Percentiles rank a stretch among this genome's conserved stretches.
Conservation (phyloP, 2,329 filamentous ascomycete species). For the Cladophialophora exuberans region DNA sequence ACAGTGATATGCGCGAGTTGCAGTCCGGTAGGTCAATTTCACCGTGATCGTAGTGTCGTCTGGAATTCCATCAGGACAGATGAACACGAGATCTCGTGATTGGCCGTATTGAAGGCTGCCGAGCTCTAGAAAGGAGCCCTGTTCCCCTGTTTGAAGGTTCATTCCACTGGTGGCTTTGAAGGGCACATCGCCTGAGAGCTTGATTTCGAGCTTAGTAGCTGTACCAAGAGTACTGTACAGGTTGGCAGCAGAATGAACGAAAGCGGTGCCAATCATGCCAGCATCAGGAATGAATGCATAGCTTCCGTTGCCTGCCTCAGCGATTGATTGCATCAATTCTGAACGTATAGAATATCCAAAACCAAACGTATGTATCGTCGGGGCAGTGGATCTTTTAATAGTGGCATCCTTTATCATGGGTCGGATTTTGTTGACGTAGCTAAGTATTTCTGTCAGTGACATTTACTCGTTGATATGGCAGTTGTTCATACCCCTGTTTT, state of each 20-base stretch:
- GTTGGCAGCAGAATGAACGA: constrained; percentile 65
- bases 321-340: constrained; percentile 62
- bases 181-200: neutral
- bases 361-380: constrained; percentile 54
- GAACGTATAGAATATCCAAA: constrained; percentile 57
- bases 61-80: constrained; percentile 17
- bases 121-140: constrained; percentile 26
- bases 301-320: constrained; percentile 60
- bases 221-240: constrained; percentile 62
- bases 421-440: constrained; percentile 57
- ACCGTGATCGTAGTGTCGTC: constrained; percentile 36
- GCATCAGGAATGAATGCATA: constrained; percentile 66
- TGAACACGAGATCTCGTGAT: constrained; percentile 59
- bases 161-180: constrained; percentile 1
- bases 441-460: constrained; percentile 2
- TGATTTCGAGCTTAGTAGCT: constrained; percentile 49
- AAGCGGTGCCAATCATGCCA: constrained; percentile 64
- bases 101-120: constrained; percentile 65
- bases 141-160: neutral
- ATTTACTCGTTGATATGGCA: neutral
- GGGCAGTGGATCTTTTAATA: constrained; percentile 46
- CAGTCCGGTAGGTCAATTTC: constrained; percentile 28
- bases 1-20: constrained; percentile 10
- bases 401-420: constrained; percentile 34
- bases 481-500: constrained; percentile 42